A percentile compares a stretch with the other conserved stretches of the same genome.
phyloP scores from a whole-genome alignment of 2,329 filamentous ascomycete genomes.

The Apiospora hydei region DNA sequence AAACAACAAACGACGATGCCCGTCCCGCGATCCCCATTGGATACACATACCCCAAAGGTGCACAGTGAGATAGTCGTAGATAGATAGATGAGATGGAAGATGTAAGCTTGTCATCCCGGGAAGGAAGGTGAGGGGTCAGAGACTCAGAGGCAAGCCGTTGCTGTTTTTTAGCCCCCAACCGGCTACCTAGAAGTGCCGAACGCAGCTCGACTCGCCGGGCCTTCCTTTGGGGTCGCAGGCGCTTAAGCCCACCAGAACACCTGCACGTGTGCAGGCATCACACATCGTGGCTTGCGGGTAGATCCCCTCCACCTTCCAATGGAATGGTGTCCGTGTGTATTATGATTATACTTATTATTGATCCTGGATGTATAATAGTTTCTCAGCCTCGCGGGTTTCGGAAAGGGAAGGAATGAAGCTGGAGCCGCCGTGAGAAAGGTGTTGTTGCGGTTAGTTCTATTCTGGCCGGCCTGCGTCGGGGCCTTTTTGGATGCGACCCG shows the following conservation, averaged over 20 bases:
- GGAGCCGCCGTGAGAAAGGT: not conserved
- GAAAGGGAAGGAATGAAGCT: not conserved
- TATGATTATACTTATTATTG: not conserved
- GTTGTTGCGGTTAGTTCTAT: not conserved
- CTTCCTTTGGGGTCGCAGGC: slow-evolving; percentile 14
- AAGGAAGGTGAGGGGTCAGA: not conserved
- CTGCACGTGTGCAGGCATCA: slow-evolving; percentile 18
- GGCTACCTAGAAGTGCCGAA: slow-evolving; percentile 14
- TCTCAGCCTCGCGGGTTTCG: not conserved
- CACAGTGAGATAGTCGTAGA: not conserved
- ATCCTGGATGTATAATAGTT: not conserved
- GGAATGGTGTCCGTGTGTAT: not conserved
- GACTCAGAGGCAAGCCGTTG: not conserved
- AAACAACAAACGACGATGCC: not conserved
- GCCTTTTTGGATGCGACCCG: slow-evolving; percentile 7
- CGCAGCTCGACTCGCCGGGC: slow-evolving; percentile 4
- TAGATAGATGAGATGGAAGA: not conserved
- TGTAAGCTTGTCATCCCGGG: not conserved
- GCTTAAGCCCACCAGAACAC: slow-evolving; percentile 8
- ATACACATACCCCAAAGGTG: not conserved
- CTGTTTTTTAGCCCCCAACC: slow-evolving; percentile 20
- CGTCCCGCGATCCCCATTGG: not conserved
- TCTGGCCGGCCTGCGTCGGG: slow-evolving; percentile 3
- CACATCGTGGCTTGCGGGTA: slow-evolving; percentile 18
- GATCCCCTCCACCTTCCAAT: not conserved